Base-by-base conservation (phyloP, 371 early-diverging fungal species). In the Syncephalastrum racemosum region DNA sequence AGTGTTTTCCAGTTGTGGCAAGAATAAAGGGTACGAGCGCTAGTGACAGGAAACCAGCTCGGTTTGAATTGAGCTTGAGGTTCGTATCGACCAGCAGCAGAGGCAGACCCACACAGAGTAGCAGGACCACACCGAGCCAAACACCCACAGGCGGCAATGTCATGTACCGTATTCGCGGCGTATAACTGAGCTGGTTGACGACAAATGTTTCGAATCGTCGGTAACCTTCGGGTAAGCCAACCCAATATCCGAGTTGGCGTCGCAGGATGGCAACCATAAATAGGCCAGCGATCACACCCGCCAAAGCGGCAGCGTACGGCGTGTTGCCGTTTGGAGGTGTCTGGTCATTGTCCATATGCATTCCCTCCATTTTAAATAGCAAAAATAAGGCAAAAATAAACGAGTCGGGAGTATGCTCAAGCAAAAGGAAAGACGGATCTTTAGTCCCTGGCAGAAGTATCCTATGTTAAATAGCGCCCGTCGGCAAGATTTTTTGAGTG, bases 1-100 rank as follows among this genome's bases (percentile, higher is more conserved):
- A 83, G 71, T 77, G 73, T 54, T 85, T 85, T 46, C 83, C 83
- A 1, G 85, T 75, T 2, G 81, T 79, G 1, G 80, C 80, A 44
- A 85, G 65, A 13, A 81, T 44, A 57, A 85, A 85, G 0, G 85
- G 83, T 4, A 85, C 79, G 24, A 78, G 64, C 14, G 82, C 57
- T 1, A 85, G 64, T 0, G 63, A 73, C 16, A 85, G 58, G 55
- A 77, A 85, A 1, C 85, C 85, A 7, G 85, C 85, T 8, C 85
- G 75, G 53, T 83, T 81, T 0, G 85, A 81, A 53, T 85, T 85
- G 51, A 80, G 49, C 27, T 54, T 25, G 2, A 82, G 69, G 42
- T 82, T 71, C 3, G 58, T 72, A 18, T 79, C 58, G 6, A 69
- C 54, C 24, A 81, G 63, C 4, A 83, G 55, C 14, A 80, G 44